phyloP scores from a whole-genome alignment of 768 basidiomycete genomes.

The Trametes maxima region DNA sequence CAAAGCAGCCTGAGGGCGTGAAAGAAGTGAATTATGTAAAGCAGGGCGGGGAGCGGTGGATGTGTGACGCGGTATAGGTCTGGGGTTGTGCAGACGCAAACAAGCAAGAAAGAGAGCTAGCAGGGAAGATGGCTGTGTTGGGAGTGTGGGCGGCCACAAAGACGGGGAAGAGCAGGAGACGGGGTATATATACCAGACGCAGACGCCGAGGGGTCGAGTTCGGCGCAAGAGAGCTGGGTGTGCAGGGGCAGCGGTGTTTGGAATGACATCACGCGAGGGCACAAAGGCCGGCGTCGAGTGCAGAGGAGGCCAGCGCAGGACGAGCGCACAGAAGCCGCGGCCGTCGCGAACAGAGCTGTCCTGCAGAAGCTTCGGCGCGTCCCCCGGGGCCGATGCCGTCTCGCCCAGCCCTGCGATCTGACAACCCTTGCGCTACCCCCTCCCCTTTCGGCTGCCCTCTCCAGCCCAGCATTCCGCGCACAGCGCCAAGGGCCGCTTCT shows the following conservation, averaged over 20 bases:
- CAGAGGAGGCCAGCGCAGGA: background rate
- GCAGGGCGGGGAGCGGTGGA: background rate
- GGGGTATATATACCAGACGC: constrained; percentile 1
- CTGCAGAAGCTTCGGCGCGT: background rate
- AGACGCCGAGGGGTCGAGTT: too few species aligned
- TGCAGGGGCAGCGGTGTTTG: background rate
- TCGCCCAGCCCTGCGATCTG: background rate
- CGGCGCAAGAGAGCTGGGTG: background rate
- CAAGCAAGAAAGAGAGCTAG: constrained; percentile 2
- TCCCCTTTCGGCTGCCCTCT: too few species aligned
- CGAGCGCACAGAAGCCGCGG: background rate
- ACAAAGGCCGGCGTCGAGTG: background rate
- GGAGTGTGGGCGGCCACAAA: background rate
- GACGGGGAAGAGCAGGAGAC: too few species aligned
- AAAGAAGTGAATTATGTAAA: background rate
- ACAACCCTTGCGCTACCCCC: constrained; percentile 12
- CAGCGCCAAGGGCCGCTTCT: too few species aligned
- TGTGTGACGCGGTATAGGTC: background rate
- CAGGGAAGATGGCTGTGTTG: background rate
- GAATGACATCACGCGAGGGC: constrained; percentile 1
- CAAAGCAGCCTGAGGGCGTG: background rate
- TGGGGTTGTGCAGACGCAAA: background rate
- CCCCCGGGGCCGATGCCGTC: constrained; percentile 3
- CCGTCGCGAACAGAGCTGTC: background rate
- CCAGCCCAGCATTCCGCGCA: too few species aligned